phyloP scores from a whole-genome alignment of 169 alveolate species.

The Theileria annulata region DNA sequence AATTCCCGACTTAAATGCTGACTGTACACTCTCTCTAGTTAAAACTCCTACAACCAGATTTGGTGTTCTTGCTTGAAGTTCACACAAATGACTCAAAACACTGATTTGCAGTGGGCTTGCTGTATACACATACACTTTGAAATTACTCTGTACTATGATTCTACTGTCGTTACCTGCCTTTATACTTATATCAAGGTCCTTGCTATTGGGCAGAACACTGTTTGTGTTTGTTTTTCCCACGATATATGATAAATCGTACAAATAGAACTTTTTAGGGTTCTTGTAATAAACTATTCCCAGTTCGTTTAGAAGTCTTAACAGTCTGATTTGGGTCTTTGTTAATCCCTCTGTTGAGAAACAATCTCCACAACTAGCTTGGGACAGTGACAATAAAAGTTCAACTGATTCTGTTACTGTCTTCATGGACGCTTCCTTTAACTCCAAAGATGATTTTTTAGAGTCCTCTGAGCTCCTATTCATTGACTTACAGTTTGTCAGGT shows the following conservation, averaged over 20 bases:
- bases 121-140: conserved; percentile 86
- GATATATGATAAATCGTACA: conserved; percentile 63
- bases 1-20: conserved; percentile 84
- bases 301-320: conserved; percentile 71
- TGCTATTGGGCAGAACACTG: not conserved
- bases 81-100: conserved; percentile 84
- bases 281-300: conserved; percentile 72
- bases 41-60: conserved; percentile 84
- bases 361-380: conserved; percentile 78
- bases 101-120: conserved; percentile 83
- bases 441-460: conserved; percentile 36
- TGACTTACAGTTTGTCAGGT: conserved; percentile 14
- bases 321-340: conserved; percentile 76
- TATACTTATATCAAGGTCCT: not conserved
- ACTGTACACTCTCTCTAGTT: conserved; percentile 80
- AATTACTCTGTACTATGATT: conserved; percentile 85
- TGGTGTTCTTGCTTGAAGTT: conserved; percentile 84
- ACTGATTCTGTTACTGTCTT: conserved; percentile 68
- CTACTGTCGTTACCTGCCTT: conserved; percentile 26
- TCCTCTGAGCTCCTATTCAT: not conserved
- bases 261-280: conserved; percentile 44
- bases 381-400: conserved; percentile 68
- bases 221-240: conserved; percentile 23
- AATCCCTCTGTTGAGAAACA: conserved; percentile 61
- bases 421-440: conserved; percentile 46